Conservation (phyloP, 495 filamentous ascomycete genomes). For the Aspergillus bridgeri region DNA sequence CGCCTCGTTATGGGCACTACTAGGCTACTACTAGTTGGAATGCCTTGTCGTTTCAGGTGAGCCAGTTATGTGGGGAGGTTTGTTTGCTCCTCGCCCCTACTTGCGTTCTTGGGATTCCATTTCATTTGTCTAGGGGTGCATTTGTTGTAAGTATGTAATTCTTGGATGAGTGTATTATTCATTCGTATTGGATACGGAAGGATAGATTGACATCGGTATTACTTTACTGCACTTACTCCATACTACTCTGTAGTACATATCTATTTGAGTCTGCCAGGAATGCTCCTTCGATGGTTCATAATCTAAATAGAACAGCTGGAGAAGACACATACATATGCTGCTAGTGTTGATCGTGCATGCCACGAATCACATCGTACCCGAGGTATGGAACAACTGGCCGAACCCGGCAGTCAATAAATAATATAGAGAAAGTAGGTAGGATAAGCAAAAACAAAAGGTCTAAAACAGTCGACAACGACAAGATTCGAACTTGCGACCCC, state of each 20-base stretch:
- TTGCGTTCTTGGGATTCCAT: neutral
- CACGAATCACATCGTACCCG: too few relatives aligned
- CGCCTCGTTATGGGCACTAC: neutral
- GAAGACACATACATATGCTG: too few relatives aligned
- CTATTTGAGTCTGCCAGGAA: too few relatives aligned
- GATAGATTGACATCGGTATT: neutral
- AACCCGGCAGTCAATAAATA: too few relatives aligned
- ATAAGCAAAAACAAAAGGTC: neutral
- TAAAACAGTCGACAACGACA: neutral
- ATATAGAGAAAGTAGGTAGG: neutral
- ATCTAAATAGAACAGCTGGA: too few relatives aligned
- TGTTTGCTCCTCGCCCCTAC: neutral
- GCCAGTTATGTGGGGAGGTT: neutral
- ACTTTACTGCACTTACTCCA: neutral
- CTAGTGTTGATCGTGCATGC: too few relatives aligned
- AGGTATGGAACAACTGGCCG: too few relatives aligned
- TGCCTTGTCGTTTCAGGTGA: neutral
- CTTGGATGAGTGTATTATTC: too few relatives aligned
- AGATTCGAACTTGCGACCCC: neutral
- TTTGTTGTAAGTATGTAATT: too few relatives aligned
- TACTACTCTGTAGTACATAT: too few relatives aligned
- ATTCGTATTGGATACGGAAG: neutral
- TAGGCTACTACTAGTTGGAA: neutral
- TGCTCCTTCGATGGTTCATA: too few relatives aligned
- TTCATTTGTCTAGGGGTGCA: too few relatives aligned